Evolutionary conservation across 2,329 filamentous ascomycete genomes (phyloP).

Genomic region (Fusarium agapanthi): DNA sequence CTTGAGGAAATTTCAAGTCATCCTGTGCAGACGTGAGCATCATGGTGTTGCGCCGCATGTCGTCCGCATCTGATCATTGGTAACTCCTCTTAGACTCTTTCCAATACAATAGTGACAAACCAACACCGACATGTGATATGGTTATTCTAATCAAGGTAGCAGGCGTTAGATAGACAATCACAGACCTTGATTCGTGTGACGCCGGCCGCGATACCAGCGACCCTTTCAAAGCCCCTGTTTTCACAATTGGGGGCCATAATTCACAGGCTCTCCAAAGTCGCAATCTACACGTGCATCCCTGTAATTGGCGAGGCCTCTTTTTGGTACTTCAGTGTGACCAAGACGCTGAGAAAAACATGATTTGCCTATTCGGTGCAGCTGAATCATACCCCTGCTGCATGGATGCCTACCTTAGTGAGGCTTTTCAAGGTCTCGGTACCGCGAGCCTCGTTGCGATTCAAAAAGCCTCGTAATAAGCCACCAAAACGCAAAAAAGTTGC

Average conservation of each 20-base stretch:
- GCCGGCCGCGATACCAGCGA: not conserved
- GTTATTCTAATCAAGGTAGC: too few species aligned
- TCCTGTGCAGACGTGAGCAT: not conserved
- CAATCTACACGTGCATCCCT: not conserved
- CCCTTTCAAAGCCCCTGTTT: not conserved
- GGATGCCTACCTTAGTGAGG: slow-evolving; percentile 1
- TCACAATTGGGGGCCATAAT: not conserved
- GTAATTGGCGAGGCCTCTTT: slow-evolving; percentile 14
- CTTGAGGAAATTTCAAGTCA: not conserved
- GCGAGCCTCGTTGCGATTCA: not conserved
- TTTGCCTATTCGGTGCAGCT: not conserved
- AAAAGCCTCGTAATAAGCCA: not conserved
- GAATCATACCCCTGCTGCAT: slow-evolving; percentile 8
- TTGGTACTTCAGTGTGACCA: not conserved
- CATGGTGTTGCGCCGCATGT: not conserved
- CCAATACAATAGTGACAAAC: not conserved
- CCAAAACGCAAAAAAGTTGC: not conserved
- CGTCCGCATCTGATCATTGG: not conserved
- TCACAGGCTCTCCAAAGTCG: not conserved
- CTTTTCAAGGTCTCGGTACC: not conserved
- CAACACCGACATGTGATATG: not conserved
- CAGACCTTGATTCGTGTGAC: not conserved
- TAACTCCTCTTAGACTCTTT: not conserved
- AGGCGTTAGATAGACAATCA: too few species aligned
- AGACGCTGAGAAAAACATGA: not conserved